These are phyloP conservation scores for Poa annua DNA, from an alignment of 176 grass and related monocot genomes.

Conservation along the genomic window DNA sequence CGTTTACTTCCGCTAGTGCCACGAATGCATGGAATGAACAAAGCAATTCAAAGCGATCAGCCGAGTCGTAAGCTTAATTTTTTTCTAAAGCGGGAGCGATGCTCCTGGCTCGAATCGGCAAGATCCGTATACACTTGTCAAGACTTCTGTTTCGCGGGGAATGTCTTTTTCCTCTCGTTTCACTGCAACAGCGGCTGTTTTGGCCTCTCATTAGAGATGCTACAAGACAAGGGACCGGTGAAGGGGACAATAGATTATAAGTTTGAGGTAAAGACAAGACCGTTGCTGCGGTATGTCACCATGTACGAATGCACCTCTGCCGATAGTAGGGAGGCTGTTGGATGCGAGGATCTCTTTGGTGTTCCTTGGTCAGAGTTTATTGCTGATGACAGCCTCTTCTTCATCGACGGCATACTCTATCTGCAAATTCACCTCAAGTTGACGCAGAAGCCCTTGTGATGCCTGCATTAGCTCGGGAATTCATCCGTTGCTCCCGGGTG, in stretches of 20 bases:
- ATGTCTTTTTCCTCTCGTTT: slow-evolving; percentile 69
- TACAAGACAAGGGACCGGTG: slow-evolving; percentile 50
- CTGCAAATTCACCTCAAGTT: slow-evolving; percentile 28
- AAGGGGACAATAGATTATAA: not conserved
- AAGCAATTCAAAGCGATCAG: not conserved
- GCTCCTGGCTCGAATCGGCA: slow-evolving; percentile 45
- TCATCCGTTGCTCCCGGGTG: no score
- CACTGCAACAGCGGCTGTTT: slow-evolving; percentile 37
- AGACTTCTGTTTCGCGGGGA: slow-evolving; percentile 59
- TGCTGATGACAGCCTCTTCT: slow-evolving; percentile 59
- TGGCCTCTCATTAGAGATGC: slow-evolving; percentile 72
- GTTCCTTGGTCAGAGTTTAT: slow-evolving; percentile 73
- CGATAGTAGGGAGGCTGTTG: slow-evolving; percentile 70
- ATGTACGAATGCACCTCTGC: slow-evolving; percentile 80
- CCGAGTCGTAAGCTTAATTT: not conserved
- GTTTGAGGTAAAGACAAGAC: slow-evolving; percentile 64
- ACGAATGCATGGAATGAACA: slow-evolving; percentile 46
- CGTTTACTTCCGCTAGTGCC: slow-evolving; percentile 29
- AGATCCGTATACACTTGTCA: slow-evolving; percentile 57
- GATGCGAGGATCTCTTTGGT: not conserved
- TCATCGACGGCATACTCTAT: slow-evolving; percentile 52
- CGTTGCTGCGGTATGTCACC: slow-evolving; percentile 59
- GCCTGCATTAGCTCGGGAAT: no score
- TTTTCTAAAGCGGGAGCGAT: slow-evolving; percentile 63
- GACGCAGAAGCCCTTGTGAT: not conserved